Percentiles rank a stretch among this genome's conserved stretches.
These are phyloP conservation scores for Fusarium nanum DNA, from an alignment of 2,329 filamentous ascomycete species.

Conservation along the genomic window DNA sequence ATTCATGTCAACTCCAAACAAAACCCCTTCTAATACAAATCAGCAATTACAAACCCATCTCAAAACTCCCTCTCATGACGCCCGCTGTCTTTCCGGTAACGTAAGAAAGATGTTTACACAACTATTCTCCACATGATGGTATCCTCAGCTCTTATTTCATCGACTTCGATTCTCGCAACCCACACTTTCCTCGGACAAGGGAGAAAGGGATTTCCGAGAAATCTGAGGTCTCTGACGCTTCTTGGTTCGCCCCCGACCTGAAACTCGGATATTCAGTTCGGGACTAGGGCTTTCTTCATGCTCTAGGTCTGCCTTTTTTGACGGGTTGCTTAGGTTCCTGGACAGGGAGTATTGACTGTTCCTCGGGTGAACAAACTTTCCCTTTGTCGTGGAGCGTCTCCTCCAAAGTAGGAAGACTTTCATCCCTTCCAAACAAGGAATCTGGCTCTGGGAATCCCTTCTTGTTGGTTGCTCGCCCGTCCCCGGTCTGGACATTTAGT, in stretches of 20 bases:
- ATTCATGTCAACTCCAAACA: background rate
- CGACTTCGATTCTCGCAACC: background rate
- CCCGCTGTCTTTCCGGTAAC: background rate
- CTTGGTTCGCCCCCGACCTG: too few species aligned
- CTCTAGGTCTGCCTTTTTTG: background rate
- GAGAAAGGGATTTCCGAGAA: too few species aligned
- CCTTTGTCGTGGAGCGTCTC: too few species aligned
- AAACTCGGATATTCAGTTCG: background rate
- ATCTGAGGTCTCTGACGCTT: too few species aligned
- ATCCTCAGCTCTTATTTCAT: rapidly evolving
- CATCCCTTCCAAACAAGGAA: too few species aligned
- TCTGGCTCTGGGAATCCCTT: too few species aligned
- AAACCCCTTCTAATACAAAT: background rate
- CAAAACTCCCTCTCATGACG: background rate
- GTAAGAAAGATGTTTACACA: background rate
- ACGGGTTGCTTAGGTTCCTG: background rate
- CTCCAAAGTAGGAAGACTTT: too few species aligned
- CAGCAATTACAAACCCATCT: background rate
- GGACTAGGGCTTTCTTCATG: background rate
- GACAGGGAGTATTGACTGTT: too few species aligned
- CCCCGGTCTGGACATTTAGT: too few species aligned
- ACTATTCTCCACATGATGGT: too few species aligned
- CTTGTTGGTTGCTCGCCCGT: too few species aligned
- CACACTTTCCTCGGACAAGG: background rate
- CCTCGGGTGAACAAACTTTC: too few species aligned